A percentile compares a stretch with the other conserved stretches of the same genome.
Evolutionary conservation across 2,329 filamentous ascomycete genomes (phyloP).

Genomic region (Cordyceps farinosa): DNA sequence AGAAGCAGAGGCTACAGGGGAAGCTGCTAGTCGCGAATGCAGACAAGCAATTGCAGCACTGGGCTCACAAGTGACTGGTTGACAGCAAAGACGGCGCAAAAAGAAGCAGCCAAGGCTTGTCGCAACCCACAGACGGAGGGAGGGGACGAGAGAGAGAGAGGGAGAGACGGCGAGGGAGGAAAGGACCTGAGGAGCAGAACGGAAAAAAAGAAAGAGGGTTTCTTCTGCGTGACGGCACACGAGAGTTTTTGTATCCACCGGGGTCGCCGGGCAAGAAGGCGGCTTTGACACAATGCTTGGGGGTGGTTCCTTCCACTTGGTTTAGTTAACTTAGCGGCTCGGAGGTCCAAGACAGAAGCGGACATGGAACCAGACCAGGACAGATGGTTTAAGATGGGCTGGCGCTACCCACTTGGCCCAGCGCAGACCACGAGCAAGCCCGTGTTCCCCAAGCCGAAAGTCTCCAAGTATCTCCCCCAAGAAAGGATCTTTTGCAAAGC

Average conservation of each 20-base stretch:
- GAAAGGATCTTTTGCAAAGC: constrained; percentile 3
- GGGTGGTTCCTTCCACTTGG: background rate
- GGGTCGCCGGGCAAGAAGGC: constrained; percentile 5
- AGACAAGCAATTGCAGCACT: background rate
- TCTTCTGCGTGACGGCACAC: constrained; percentile 14
- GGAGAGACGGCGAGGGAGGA: constrained; percentile 8
- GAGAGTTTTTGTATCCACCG: constrained; percentile 19
- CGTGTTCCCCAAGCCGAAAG: background rate
- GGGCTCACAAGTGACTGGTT: constrained; percentile 17
- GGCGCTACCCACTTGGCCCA: constrained; percentile 5
- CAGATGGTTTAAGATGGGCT: background rate
- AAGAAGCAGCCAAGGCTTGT: background rate
- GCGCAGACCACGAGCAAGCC: background rate
- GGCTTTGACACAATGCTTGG: background rate
- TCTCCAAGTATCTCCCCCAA: background rate
- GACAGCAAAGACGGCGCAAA: constrained; percentile 1
- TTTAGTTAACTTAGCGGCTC: background rate
- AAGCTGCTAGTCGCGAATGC: background rate
- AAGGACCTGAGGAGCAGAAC: constrained; percentile 9
- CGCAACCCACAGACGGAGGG: background rate
- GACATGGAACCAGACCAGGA: constrained; percentile 8
- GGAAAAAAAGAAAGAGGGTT: background rate
- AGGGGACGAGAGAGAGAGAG: background rate
- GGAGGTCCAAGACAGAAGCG: background rate
- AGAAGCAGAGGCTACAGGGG: background rate